These are phyloP conservation scores for Ogataea naganishii DNA, from an alignment of 805 yeast genomes.

Conservation along the genomic window DNA sequence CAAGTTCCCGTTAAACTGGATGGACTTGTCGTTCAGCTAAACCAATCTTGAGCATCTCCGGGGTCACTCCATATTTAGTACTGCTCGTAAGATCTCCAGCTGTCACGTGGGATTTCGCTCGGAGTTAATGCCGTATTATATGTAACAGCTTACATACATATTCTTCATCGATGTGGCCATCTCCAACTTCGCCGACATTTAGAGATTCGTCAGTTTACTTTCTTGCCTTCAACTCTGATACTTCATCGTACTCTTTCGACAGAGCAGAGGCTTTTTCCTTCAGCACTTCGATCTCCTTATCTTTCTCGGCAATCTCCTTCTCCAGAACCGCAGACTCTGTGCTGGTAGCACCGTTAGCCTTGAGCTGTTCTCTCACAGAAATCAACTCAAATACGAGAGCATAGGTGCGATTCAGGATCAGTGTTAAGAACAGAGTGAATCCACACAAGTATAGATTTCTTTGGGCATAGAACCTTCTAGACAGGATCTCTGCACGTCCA, in stretches of 20 bases:
- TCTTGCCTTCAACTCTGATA: no score
- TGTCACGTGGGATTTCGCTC: no score
- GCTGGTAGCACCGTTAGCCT: constrained; percentile 8
- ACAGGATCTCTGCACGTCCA: constrained; percentile 77
- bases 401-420: constrained; percentile 80
- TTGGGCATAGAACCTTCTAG: constrained; percentile 91
- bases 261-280: constrained; percentile 68
- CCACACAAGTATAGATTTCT: constrained; percentile 96
- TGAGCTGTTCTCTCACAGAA: constrained; percentile 47
- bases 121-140: no score
- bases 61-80: no score
- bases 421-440: constrained; percentile 81
- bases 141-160: no score
- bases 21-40: no score
- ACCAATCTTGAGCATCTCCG: no score
- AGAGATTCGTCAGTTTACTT: no score
- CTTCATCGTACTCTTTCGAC: constrained; percentile 49
- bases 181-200: no score
- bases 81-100: no score
- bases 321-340: constrained; percentile 39
- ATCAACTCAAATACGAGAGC: constrained; percentile 68
- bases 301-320: constrained; percentile 45
- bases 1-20: no score
- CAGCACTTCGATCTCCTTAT: constrained; percentile 55
- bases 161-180: no score